Percentiles rank a stretch among this genome's conserved stretches.
Evolutionary conservation across 495 filamentous ascomycete species (phyloP).

Genomic region (Neurospora sp.): DNA sequence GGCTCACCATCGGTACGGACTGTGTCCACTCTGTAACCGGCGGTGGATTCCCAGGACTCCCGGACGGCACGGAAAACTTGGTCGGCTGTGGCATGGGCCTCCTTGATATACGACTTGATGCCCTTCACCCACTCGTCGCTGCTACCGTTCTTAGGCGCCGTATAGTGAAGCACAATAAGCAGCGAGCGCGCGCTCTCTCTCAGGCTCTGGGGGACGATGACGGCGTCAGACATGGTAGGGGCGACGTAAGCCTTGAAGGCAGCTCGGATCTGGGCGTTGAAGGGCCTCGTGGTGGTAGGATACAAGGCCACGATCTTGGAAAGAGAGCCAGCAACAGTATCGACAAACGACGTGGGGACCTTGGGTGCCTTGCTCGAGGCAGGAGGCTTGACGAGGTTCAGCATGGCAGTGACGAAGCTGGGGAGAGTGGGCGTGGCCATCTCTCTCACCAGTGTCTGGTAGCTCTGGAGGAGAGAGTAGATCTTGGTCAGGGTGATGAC

Average conservation of each 20-base stretch:
- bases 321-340: slow-evolving; percentile 49
- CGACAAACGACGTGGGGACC: slow-evolving; percentile 38
- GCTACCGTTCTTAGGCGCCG: slow-evolving; percentile 62
- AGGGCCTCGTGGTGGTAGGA: slow-evolving; percentile 70
- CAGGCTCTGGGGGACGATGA: slow-evolving; percentile 37
- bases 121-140: slow-evolving; percentile 64
- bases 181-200: slow-evolving; percentile 47
- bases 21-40: slow-evolving; percentile 23
- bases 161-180: slow-evolving; percentile 59
- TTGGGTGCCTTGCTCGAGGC: slow-evolving; percentile 28
- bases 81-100: slow-evolving; percentile 58
- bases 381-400: slow-evolving; percentile 52
- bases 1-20: slow-evolving; percentile 30
- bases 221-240: slow-evolving; percentile 39
- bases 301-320: slow-evolving; percentile 61
- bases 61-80: slow-evolving; percentile 64
- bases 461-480: slow-evolving; percentile 68
- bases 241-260: slow-evolving; percentile 48
- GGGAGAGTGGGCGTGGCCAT: slow-evolving; percentile 77
- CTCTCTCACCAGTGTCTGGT: slow-evolving; percentile 74
- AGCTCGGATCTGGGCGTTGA: slow-evolving; percentile 52
- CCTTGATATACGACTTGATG: slow-evolving; percentile 46
- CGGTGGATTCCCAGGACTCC: slow-evolving; percentile 66
- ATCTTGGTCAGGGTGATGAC: slow-evolving; percentile 71
- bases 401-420: slow-evolving; percentile 58